Evolutionary conservation across 345 rosid genomes (phyloP).

Genomic region (Turnera subulata): DNA sequence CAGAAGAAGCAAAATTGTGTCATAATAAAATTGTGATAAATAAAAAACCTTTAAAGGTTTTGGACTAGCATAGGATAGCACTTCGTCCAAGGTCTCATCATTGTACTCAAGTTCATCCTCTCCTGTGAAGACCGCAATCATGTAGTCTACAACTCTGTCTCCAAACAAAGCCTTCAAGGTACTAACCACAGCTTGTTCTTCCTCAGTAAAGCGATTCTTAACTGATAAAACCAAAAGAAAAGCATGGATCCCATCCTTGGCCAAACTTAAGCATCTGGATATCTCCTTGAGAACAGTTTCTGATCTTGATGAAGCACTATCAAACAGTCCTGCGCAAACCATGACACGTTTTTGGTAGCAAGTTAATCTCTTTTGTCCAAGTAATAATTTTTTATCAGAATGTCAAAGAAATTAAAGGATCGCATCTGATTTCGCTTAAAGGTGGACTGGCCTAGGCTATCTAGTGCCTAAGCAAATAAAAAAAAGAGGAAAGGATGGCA

Average conservation of each 20-base stretch:
- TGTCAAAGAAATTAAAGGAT: too few species aligned
- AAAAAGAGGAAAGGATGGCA: too few species aligned
- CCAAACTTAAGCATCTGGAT: slow-evolving; percentile 69
- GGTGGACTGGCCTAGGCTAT: too few species aligned
- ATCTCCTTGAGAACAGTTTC: slow-evolving; percentile 75
- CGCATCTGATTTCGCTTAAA: too few species aligned
- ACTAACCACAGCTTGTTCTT: slow-evolving; percentile 62
- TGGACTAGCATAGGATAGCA: slow-evolving; percentile 58
- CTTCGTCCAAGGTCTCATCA: slow-evolving; percentile 75
- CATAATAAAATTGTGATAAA: background rate
- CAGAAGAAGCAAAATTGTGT: background rate
- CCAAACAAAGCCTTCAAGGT: slow-evolving; percentile 77
- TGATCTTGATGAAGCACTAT: slow-evolving; percentile 49
- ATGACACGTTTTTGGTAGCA: too few species aligned
- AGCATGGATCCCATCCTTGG: slow-evolving; percentile 85
- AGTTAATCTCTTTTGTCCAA: too few species aligned
- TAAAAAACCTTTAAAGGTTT: slow-evolving; percentile 58
- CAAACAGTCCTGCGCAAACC: slow-evolving; percentile 68
- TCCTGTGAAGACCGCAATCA: slow-evolving; percentile 87
- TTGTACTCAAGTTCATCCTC: slow-evolving; percentile 86
- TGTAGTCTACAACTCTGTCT: slow-evolving; percentile 58
- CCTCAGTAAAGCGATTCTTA: slow-evolving; percentile 58
- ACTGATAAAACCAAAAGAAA: slow-evolving; percentile 70
- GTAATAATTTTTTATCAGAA: too few species aligned
- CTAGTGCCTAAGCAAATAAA: too few species aligned